Conservation (phyloP, 805 yeast species). For the Starmera caribaea region DNA sequence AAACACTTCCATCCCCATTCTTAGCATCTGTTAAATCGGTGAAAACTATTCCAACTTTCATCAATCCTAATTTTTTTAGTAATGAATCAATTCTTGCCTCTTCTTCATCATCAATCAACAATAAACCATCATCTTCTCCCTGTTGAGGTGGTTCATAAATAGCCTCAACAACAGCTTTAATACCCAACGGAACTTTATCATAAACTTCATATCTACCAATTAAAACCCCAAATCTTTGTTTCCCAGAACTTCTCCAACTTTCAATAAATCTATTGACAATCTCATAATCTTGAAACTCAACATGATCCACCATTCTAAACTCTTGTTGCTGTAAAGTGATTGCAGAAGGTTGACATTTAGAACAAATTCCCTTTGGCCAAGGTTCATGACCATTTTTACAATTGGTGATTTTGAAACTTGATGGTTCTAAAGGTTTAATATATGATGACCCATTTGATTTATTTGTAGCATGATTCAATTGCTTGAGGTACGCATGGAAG, state of each 20-base stretch:
- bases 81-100: slow-evolving; percentile 42
- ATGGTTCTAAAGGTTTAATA: slow-evolving; percentile 70
- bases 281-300: slow-evolving; percentile 71
- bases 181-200: slow-evolving; percentile 83
- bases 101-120: slow-evolving; percentile 44
- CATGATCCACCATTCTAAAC: slow-evolving; percentile 96
- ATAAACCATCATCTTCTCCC: slow-evolving; percentile 77
- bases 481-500: slow-evolving; percentile 73
- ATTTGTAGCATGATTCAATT: slow-evolving; percentile 56
- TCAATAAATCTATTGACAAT: slow-evolving; percentile 80
- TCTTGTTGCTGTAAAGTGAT: slow-evolving; percentile 84
- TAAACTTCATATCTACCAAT: slow-evolving; percentile 75
- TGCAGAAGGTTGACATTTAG: slow-evolving; percentile 94
- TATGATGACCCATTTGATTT: slow-evolving; percentile 52
- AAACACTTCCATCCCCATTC: slow-evolving; percentile 74
- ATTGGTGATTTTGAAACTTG: slow-evolving; percentile 51
- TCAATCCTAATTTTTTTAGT: slow-evolving; percentile 51
- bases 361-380: slow-evolving; percentile 92
- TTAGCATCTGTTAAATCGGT: slow-evolving; percentile 90
- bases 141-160: slow-evolving; percentile 89
- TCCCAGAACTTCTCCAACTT: slow-evolving; percentile 82
- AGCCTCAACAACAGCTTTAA: slow-evolving; percentile 89
- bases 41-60: slow-evolving; percentile 73
- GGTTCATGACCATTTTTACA: slow-evolving; percentile 83
- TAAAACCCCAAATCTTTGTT: slow-evolving; percentile 78